Base-by-base conservation (phyloP, 345 rosid genomes). In the Laguncularia racemosa region DNA sequence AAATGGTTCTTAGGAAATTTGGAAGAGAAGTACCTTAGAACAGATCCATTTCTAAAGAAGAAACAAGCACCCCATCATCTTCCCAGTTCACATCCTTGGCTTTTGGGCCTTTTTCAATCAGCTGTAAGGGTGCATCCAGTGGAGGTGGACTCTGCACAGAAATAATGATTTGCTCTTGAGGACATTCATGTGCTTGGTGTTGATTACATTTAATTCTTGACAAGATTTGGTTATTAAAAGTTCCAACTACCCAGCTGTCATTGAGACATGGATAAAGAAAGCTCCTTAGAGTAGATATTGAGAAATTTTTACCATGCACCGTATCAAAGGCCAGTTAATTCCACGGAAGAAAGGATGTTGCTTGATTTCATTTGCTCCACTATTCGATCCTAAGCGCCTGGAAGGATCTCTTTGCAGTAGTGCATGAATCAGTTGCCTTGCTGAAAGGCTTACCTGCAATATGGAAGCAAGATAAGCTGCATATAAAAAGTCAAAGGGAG, bases 271-370 rank as follows among this genome's bases (percentile, higher is more conserved):
- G 40, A 33, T 6, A 33, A 33, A 6, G 40, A 33, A 33, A 6
- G 40, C 40, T 33, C 11, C 40, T 33, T 33, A 33, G 40, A 33
- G 7, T 33, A 33, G 1, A 33, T 33, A 33, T 26, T 17, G 49
- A 44, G 21, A 17, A 17, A 16, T 8, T 23, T 43, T 43, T 84
- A 93, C 99, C 99, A 75, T 85, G 90, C 83, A 67, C 46, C 97
- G 95, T 13, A 89, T 82, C 18, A 93, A 89, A 67, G 97, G 90
- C 99, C 99, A 93, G 65, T 78, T 81, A 53, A 93, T 83, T 59
- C 82, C 90, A 8, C 84, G 88, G 77, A 89, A 93, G 71, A 93
- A 93, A 54, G 89, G 85, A 46, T 89, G 99, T 51, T 87, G 82
- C 67, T 89, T 93, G 68, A 93, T 85, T 71, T 93, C 96, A 58